phyloP scores from a whole-genome alignment of 176 grass and related monocot species.

The Neostapfia colusana region DNA sequence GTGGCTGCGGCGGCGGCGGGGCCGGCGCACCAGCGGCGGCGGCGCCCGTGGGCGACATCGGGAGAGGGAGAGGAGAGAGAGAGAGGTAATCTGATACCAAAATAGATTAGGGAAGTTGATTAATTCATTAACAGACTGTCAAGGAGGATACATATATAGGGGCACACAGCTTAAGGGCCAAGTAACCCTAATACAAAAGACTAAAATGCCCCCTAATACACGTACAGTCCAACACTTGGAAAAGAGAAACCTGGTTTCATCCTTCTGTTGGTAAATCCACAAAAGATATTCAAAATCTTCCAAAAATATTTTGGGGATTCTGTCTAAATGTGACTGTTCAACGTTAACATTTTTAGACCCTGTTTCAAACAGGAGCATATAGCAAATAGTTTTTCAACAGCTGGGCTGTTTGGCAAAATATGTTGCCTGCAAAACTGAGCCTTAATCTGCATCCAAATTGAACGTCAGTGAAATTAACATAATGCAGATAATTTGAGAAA shows the following conservation, averaged over 20 bases:
- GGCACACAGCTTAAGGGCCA: no score
- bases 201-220: no score
- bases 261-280: background rate
- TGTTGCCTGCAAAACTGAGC: background rate
- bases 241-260: background rate
- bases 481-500: background rate
- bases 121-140: no score
- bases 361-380: background rate
- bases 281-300: background rate
- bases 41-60: no score
- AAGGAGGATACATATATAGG: no score
- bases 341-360: background rate
- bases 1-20: no score
- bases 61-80: no score
- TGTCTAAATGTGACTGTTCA: background rate
- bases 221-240: no score
- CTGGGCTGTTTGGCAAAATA: background rate
- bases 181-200: no score
- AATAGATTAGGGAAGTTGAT: no score
- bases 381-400: background rate
- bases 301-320: background rate
- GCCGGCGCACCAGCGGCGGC: no score
- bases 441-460: background rate
- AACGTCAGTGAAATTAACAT: constrained; percentile 8
- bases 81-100: no score